Evolutionary conservation across 164 flowering plant genomes (phyloP), one percentile per base, ranked within the genome.

Genomic region (Aristolochia contorta): DNA sequence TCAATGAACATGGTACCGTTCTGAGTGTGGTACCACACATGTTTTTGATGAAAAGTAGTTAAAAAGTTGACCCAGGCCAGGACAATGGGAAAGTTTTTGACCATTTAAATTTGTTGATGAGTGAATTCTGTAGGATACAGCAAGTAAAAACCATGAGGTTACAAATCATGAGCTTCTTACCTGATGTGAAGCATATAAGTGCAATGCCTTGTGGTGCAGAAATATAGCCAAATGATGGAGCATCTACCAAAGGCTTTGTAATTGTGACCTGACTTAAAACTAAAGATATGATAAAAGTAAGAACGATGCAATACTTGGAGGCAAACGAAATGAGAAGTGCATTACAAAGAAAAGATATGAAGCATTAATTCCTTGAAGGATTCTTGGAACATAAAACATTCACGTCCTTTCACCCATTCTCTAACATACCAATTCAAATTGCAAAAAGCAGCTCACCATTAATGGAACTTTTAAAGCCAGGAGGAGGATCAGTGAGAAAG

Each of bases 171-270:
- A 49, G 16, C 8, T 49, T 6, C 10, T 16, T 75, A 89, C 98
- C 98, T 67, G 98, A 92, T 62, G 98, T 93, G 79, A 93, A 93
- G 76, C 96, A 87, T 75, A 93, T 80, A 6, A 93, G 70, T 61
- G 75, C 90, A 54, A 73, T 80, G 3, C 74, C 85, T 49, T 86
- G 81, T 7, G 89, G 87, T 47, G 96, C 86, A 82, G 79, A 80
- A 2, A 62, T 49, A 72, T 78, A 84, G 23, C 63, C 72, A 22
- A 72, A 56, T 18, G 68, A 33, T 8, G 12, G 30, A 55, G 76
- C 33, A 21, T 24, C 59, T 33, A 37, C 16, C 25, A 33, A 58
- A 62, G 59, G 63, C 64, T 32, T 64, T 65, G 59, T 74, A 8
- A 81, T 68, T 32, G 33, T 43, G 65, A 75, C 84, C 15, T 77